Conservation (phyloP, 352 stramenopile species). For the Phytophthora sp. region DNA sequence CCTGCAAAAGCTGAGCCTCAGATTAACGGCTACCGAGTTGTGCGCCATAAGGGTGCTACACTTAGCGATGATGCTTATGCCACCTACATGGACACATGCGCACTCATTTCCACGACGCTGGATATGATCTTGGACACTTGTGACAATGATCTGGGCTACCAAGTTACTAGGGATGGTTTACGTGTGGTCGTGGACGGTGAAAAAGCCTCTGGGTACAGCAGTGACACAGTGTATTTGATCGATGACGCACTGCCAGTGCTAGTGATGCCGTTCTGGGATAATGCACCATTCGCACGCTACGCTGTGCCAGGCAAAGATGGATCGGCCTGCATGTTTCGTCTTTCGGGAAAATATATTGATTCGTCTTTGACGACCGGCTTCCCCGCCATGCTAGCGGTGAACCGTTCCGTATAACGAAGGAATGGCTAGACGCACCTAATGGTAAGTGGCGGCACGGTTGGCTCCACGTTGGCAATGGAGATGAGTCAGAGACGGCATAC, state of each 20-base stretch:
- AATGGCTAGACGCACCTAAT: conserved; percentile 38
- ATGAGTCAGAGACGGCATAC: conserved; percentile 20
- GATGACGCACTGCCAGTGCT: conserved; percentile 42
- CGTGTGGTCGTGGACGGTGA: conserved; percentile 32
- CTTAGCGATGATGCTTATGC: conserved; percentile 21
- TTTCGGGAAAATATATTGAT: conserved; percentile 42
- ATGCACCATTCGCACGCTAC: conserved; percentile 27
- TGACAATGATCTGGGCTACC: conserved; percentile 35
- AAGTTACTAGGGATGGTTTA: conserved; percentile 23
- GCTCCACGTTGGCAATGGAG: conserved; percentile 37
- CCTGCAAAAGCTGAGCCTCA: conserved; percentile 4
- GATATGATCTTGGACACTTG: conserved; percentile 36
- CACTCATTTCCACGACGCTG: conserved; percentile 30
- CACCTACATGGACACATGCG: conserved; percentile 31
- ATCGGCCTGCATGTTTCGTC: conserved; percentile 48
- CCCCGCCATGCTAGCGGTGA: conserved; percentile 21
- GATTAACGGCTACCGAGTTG: conserved; percentile 34
- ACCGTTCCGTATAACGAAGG: conserved; percentile 35
- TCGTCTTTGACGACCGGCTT: conserved; percentile 3
- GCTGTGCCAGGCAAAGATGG: conserved; percentile 42
- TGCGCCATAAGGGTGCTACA: conserved; percentile 6
- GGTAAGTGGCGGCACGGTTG: conserved; percentile 51
- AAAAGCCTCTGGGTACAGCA: conserved; percentile 2
- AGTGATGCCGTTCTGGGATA: conserved; percentile 57
- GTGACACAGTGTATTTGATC: conserved; percentile 32